phyloP scores from a whole-genome alignment of 345 rosid species.

The Salix koriyanagi region DNA sequence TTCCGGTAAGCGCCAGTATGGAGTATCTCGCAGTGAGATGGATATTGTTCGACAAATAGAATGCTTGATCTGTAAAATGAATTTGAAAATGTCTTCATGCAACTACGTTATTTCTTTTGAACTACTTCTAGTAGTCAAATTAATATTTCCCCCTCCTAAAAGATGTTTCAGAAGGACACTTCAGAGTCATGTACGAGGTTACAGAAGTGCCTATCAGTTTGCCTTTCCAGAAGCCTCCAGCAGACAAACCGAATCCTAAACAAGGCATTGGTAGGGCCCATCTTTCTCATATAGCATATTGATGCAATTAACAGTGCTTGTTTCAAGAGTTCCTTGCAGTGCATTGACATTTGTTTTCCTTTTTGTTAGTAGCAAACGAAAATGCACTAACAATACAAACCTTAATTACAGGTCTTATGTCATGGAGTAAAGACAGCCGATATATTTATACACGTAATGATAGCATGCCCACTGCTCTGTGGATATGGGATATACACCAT shows the following conservation, averaged over 20 bases:
- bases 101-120: not conserved
- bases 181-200: constrained; percentile 75
- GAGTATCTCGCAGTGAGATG: not conserved
- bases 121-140: not conserved
- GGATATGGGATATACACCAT: constrained; percentile 89
- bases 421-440: constrained; percentile 93
- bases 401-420: constrained; percentile 59
- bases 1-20: constrained; percentile 42
- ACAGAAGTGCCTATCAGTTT: constrained; percentile 67
- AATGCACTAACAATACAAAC: not conserved
- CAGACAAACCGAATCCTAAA: constrained; percentile 92
- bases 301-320: not conserved
- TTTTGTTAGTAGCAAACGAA: not conserved
- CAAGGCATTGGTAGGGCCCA: constrained; percentile 86
- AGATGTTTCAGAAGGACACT: constrained; percentile 70
- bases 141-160: constrained; percentile 3
- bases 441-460: constrained; percentile 84
- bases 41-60: not conserved
- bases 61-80: not conserved
- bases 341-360: not conserved
- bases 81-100: not conserved
- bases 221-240: constrained; percentile 70
- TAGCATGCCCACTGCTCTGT: constrained; percentile 80
- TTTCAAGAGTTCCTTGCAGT: not conserved
- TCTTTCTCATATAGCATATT: not conserved